phyloP scores from a whole-genome alignment of 139 green algal genomes.

The Coelastrella sp. region DNA sequence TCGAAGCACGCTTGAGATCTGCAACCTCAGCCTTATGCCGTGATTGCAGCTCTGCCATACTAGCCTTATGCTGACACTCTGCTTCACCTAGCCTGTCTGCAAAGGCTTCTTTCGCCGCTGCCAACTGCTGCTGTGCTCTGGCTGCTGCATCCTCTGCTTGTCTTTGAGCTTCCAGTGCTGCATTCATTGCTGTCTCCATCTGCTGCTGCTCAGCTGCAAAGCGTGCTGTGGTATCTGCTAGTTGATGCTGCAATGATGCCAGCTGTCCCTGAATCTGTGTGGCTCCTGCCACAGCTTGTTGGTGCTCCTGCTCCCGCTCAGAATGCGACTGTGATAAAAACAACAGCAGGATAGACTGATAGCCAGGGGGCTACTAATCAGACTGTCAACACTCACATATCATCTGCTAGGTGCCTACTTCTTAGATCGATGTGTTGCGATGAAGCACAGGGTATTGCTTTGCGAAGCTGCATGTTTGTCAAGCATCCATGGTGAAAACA shows the following conservation, averaged over 20 bases:
- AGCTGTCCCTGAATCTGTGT: not conserved
- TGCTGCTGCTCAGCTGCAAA: slow-evolving; percentile 8
- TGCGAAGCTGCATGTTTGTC: too few relatives aligned
- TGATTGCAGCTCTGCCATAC: not conserved
- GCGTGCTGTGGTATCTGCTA: not conserved
- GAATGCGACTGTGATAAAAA: not conserved
- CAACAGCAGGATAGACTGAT: not conserved
- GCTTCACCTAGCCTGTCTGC: slow-evolving; percentile 3
- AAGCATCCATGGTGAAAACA: too few relatives aligned
- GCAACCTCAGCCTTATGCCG: not conserved
- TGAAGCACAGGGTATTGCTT: too few relatives aligned
- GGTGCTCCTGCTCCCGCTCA: not conserved
- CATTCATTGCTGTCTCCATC: not conserved
- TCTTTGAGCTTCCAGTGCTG: not conserved
- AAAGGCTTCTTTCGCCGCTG: not conserved
- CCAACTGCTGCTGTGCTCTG: not conserved
- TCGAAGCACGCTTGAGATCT: not conserved
- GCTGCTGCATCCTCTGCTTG: slow-evolving; percentile 16
- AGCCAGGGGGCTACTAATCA: too few relatives aligned
- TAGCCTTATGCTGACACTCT: not conserved
- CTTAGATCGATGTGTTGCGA: too few relatives aligned
- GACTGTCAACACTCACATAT: too few relatives aligned
- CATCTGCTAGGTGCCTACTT: too few relatives aligned
- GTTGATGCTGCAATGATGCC: slow-evolving; percentile 20
- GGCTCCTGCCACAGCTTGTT: not conserved